These are phyloP conservation scores for Rhodotorula paludigena DNA, from an alignment of 768 basidiomycete species.

Conservation along the genomic window DNA sequence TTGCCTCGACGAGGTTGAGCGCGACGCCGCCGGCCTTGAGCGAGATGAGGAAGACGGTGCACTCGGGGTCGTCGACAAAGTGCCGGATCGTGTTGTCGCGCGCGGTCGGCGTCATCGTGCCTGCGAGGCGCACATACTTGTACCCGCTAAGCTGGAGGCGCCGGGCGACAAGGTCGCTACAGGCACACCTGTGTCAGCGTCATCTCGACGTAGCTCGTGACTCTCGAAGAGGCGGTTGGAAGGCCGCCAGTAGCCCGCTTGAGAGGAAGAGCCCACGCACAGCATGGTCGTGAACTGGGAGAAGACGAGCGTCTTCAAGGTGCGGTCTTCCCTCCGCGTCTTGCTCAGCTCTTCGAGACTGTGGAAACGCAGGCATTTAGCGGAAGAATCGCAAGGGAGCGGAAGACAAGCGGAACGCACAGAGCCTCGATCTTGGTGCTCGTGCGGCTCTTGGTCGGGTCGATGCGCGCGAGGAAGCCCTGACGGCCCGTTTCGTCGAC, in stretches of 20 bases:
- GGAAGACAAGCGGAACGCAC: background rate
- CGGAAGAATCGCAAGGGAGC: too few relatives aligned
- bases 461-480: slow-evolving; percentile 85
- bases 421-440: slow-evolving; percentile 97
- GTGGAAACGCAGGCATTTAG: background rate
- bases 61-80: slow-evolving; percentile 56
- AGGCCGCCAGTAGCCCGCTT: too few relatives aligned
- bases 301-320: slow-evolving; percentile 94
- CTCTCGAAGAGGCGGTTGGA: too few relatives aligned
- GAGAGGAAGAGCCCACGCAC: background rate
- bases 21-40: slow-evolving; percentile 91
- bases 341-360: slow-evolving; percentile 80
- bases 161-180: slow-evolving; percentile 78
- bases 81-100: slow-evolving; percentile 57
- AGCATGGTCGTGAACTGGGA: slow-evolving; percentile 91
- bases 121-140: slow-evolving; percentile 84
- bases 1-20: slow-evolving; percentile 69
- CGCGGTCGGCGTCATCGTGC: slow-evolving; percentile 94
- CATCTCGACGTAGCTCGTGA: background rate
- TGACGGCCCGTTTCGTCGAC: slow-evolving; percentile 70
- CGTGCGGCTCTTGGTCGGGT: slow-evolving; percentile 84
- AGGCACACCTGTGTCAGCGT: background rate
- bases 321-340: slow-evolving; percentile 73
- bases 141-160: slow-evolving; percentile 88
- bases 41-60: slow-evolving; percentile 91